Percentiles rank a stretch among this genome's conserved stretches.
Evolutionary conservation across 192 early-diverging fungal species (phyloP).

Genomic region (Lobosporangium transversale): DNA sequence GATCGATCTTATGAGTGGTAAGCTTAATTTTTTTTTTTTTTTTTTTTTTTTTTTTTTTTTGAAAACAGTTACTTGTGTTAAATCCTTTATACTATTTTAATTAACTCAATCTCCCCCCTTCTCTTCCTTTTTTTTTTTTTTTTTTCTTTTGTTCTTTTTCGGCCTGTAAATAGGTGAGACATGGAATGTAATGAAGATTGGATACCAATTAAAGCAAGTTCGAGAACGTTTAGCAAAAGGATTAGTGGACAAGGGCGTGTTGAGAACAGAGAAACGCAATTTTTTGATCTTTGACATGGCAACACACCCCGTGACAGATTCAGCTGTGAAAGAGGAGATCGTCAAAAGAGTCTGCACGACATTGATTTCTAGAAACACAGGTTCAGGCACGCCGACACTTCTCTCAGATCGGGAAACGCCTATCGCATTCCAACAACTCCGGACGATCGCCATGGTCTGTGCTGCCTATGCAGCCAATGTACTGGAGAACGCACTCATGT

Average conservation of each 20-base stretch:
- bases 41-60: not conserved
- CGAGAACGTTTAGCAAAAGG: conserved; percentile 96
- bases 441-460: conserved; percentile 91
- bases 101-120: too few species aligned
- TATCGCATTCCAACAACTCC: conserved; percentile 66
- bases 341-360: conserved; percentile 84
- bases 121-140: not conserved
- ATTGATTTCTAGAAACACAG: conserved; percentile 75
- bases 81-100: not conserved
- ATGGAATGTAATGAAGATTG: conserved; percentile 97
- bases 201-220: conserved; percentile 97
- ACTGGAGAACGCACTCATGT: conserved; percentile 92
- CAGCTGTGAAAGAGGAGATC: conserved; percentile 87
- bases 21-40: conserved; percentile 14
- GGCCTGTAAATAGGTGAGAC: conserved; percentile 86
- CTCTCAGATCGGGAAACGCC: conserved; percentile 63
- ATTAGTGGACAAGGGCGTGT: conserved; percentile 97
- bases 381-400: conserved; percentile 57
- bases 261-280: conserved; percentile 95
- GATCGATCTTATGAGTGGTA: conserved; percentile 98
- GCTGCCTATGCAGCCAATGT: conserved; percentile 97
- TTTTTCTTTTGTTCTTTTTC: not conserved
- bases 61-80: not conserved
- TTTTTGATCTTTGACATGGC: conserved; percentile 98
- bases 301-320: conserved; percentile 94